A percentile compares a stretch with the other conserved stretches of the same genome.
These are phyloP conservation scores for Pisolithus marmoratus DNA, from an alignment of 768 basidiomycete genomes.

Conservation along the genomic window DNA sequence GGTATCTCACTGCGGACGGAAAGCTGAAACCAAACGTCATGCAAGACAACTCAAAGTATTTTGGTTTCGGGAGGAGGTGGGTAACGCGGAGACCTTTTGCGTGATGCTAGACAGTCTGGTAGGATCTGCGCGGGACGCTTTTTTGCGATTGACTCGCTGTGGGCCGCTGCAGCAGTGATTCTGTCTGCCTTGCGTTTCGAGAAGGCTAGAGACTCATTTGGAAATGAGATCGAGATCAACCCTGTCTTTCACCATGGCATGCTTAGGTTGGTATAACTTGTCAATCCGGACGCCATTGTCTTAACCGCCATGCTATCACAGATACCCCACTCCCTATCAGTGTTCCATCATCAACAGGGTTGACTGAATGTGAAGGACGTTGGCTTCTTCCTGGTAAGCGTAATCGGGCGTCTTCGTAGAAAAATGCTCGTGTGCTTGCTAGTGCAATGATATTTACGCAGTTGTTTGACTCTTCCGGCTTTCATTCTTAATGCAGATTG, in stretches of 20 bases:
- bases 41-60: neutral
- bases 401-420: too few species aligned
- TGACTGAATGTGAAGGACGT: too few species aligned
- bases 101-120: too few species aligned
- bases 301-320: too few species aligned
- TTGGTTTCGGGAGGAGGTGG: slow-evolving; percentile 1
- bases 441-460: too few species aligned
- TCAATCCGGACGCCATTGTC: too few species aligned
- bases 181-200: neutral
- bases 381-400: too few species aligned
- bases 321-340: too few species aligned
- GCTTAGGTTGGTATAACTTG: neutral
- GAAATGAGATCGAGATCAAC: neutral
- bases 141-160: neutral
- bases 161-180: neutral
- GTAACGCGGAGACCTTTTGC: neutral
- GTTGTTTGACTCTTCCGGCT: too few species aligned
- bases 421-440: too few species aligned
- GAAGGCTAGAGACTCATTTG: neutral
- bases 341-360: too few species aligned
- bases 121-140: neutral
- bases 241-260: neutral
- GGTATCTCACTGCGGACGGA: neutral
- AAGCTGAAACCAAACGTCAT: neutral
- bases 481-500: too few species aligned